phyloP scores from a whole-genome alignment of 768 basidiomycete species.

The Termitomyces sp. region DNA sequence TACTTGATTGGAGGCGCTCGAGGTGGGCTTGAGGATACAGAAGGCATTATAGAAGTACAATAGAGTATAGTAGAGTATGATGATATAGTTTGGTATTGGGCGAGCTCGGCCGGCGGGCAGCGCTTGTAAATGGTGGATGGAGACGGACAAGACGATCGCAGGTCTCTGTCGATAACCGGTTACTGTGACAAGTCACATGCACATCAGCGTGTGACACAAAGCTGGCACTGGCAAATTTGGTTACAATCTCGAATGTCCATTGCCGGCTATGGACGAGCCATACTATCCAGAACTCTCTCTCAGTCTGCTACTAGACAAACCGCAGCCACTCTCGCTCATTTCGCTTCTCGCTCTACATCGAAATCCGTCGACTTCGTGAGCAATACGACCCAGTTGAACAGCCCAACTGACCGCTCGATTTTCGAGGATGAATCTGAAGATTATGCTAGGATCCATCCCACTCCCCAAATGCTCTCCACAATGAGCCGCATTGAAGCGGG shows the following conservation, averaged over 20 bases:
- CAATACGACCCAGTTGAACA: not conserved
- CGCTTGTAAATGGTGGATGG: constrained; percentile 10
- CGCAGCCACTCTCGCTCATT: constrained; percentile 3
- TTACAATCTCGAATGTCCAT: constrained; percentile 27
- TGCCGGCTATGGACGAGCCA: constrained; percentile 19
- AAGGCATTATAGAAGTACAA: constrained; percentile 28
- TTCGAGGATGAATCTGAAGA: constrained; percentile 30
- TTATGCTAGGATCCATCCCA: constrained; percentile 18
- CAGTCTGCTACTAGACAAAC: constrained; percentile 10
- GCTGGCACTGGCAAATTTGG: not conserved
- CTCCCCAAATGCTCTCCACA: constrained; percentile 14
- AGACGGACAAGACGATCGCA: not conserved
- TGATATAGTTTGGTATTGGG: constrained; percentile 29
- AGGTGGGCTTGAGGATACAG: constrained; percentile 50
- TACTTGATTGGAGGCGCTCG: constrained; percentile 71
- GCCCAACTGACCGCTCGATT: constrained; percentile 8
- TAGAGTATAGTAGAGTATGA: constrained; percentile 21
- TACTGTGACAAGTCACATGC: not conserved
- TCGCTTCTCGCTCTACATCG: constrained; percentile 5
- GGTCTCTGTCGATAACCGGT: not conserved
- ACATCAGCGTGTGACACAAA: constrained; percentile 8
- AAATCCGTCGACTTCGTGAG: not conserved
- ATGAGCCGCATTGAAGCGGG: constrained; percentile 22
- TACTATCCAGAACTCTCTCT: constrained; percentile 9
- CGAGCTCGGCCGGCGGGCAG: constrained; percentile 43